Evolutionary conservation across 2,329 filamentous ascomycete genomes (phyloP), one percentile per base, ranked within the genome.

Genomic region (Colletotrichum sansevieriae): DNA sequence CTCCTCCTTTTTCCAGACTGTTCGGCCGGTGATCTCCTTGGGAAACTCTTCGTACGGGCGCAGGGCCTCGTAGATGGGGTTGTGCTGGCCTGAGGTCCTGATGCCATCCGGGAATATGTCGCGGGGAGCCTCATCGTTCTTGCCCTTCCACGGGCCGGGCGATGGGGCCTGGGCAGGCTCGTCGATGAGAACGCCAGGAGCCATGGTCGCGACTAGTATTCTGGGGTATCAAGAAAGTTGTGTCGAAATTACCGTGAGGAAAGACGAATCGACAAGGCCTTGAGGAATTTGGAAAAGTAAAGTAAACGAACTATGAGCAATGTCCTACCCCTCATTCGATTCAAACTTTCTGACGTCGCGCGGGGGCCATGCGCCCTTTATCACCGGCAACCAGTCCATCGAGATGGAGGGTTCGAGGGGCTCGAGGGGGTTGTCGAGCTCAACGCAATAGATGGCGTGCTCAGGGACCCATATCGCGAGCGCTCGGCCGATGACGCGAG

Each of bases 11-110:
- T 86, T 84, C 93, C 93, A 96, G 35, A 92, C 88, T 0, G 92
- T 95, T 0, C 87, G 87, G 11, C 92, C 92, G 0, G 84, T 84
- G 76, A 95, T 93, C 69, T 90, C 80, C 68, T 87, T 87, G 49
- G 92, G 92, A 74, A 95, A 95, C 15, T 86, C 84, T 0, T 86
- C 83, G 77, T 93, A 95, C 0, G 91, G 87, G 56, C 81, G 83
- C n/a, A 95, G 79, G 9, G 85, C 80, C 37, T 89, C 83, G 75
- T 90, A 91, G 39, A 92, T 78, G 1, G 93, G 92, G 25, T 87
- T 83, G 73, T 92, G 90, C 76, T 95, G 92, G 44, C 92, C 92
- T 0, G 91, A 85, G 0, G 85, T 87, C 49, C 82, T 79, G 76
- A 83, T 82, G 44, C 82, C 83, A 57, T 84, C 83, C 4, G 82